These are phyloP conservation scores for Nitzschia sp. DNA, from an alignment of 108 stramenopile species.

Conservation along the genomic window DNA sequence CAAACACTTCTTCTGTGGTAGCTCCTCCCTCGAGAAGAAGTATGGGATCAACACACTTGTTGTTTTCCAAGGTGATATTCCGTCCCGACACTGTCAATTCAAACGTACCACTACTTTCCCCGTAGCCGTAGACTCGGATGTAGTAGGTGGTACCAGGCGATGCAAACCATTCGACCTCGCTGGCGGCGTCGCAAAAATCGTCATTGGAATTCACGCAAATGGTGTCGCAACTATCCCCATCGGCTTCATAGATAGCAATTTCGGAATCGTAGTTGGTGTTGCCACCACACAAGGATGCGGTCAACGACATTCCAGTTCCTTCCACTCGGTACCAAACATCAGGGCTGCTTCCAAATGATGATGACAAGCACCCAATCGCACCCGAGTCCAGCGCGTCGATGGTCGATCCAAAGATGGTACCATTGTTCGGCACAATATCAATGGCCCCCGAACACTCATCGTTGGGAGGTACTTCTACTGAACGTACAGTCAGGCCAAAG, in stretches of 20 bases:
- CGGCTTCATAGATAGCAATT: slow-evolving; percentile 23
- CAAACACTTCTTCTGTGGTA: neutral
- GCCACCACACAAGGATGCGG: slow-evolving; percentile 20
- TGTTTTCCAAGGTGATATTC: neutral
- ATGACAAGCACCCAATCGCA: neutral
- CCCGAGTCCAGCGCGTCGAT: neutral
- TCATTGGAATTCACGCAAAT: slow-evolving; percentile 12
- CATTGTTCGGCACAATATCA: neutral
- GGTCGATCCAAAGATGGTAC: slow-evolving; percentile 3
- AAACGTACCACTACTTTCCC: neutral
- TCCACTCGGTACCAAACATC: slow-evolving; percentile 22
- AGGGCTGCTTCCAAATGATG: neutral
- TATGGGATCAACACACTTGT: neutral
- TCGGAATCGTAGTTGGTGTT: slow-evolving; percentile 18
- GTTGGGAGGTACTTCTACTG: slow-evolving; percentile 5
- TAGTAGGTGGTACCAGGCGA: slow-evolving; percentile 1
- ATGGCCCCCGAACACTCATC: slow-evolving; percentile 14
- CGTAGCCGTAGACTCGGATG: slow-evolving; percentile 11
- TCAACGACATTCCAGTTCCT: slow-evolving; percentile 23
- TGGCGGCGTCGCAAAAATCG: neutral
- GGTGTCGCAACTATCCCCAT: slow-evolving; percentile 11
- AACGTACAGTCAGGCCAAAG: slow-evolving; percentile 9
- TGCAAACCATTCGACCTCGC: neutral
- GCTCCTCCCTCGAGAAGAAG: neutral
- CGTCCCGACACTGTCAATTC: neutral